Base-by-base conservation (phyloP, 73 alveolate species). In the Symbiodinium pilosum region DNA sequence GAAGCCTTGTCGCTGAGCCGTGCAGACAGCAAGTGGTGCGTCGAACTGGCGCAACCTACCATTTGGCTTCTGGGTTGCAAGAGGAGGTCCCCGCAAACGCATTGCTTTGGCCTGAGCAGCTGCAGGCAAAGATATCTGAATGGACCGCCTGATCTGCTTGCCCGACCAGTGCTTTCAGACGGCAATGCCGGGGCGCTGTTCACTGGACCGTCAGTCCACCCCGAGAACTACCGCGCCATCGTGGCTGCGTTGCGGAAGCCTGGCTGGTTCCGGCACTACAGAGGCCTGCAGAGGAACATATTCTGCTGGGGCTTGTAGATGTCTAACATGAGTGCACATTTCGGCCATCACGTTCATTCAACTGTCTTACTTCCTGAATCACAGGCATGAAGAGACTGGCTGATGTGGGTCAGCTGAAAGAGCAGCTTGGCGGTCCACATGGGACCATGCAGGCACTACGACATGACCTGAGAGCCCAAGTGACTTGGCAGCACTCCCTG, bases 221-320 rank as follows among this genome's bases (percentile, higher is more conserved):
- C 97, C 21, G 88, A 91, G 88, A 91, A 91, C 81, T 71, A 38
- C 97, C 97, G 97, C 40, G 77, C 87, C 81, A 68, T 91, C 51
- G 97, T 91, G 56, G 97, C 97, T 6, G 97, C 97, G 43, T 30
- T 91, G 87, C 97, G 97, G 38, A 39, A 40, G 39, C 88, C 97
- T 5, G 97, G 97, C 40, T 91, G 97, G 97, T 91, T 91, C 97
- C 87, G 97, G 64, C 97, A 91, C 75, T 91, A 91, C 52, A 87
- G 71, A 86, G 97, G 97, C 38, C 73, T 30, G 54, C 42, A 56
- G 59, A 14, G 14, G 59, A 6, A 14, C 59, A 9, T 47, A 6
- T 47, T 47, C 14, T 47, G 59, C 59, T 9, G 59, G 59, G 59
- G 59, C 59, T 14, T 9, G 6, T 47, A 6, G 14, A 47, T 14